phyloP scores from a whole-genome alignment of 352 stramenopile genomes.

The Globisporangium radiosum region DNA sequence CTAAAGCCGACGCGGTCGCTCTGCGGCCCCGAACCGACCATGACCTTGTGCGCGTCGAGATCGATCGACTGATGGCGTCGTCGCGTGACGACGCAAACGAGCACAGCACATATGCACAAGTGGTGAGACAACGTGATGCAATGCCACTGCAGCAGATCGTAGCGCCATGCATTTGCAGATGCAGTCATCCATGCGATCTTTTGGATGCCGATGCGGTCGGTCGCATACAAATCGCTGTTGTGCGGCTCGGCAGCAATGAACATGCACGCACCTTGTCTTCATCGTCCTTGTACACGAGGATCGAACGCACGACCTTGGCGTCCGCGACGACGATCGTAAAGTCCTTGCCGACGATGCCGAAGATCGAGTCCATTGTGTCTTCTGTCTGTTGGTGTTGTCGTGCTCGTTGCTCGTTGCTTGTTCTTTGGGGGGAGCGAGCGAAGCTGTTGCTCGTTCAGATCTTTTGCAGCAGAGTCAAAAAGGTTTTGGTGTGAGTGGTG shows the following conservation, averaged over 20 bases:
- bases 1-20: conserved; percentile 76
- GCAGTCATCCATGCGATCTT: not conserved
- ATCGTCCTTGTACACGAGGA: conserved; percentile 91
- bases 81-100: not conserved
- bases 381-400: not conserved
- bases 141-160: too few relatives aligned
- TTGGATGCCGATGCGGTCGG: not conserved
- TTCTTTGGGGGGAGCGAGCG: not conserved
- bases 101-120: not conserved
- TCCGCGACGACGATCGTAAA: conserved; percentile 90
- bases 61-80: conserved; percentile 34
- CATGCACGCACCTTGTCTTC: conserved; percentile 81
- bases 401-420: not conserved
- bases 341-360: conserved; percentile 87
- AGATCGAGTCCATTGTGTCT: conserved; percentile 73
- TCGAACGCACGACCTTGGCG: conserved; percentile 86
- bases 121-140: not conserved
- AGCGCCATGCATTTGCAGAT: too few relatives aligned
- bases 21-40: conserved; percentile 71
- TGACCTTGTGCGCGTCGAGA: conserved; percentile 78
- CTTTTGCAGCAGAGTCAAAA: not conserved
- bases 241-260: not conserved
- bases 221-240: too few relatives aligned
- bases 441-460: not conserved
- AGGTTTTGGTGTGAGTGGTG: not conserved